These are phyloP conservation scores for Simmondsia chinensis DNA, from an alignment of 148 eudicot species.

Conservation along the genomic window DNA sequence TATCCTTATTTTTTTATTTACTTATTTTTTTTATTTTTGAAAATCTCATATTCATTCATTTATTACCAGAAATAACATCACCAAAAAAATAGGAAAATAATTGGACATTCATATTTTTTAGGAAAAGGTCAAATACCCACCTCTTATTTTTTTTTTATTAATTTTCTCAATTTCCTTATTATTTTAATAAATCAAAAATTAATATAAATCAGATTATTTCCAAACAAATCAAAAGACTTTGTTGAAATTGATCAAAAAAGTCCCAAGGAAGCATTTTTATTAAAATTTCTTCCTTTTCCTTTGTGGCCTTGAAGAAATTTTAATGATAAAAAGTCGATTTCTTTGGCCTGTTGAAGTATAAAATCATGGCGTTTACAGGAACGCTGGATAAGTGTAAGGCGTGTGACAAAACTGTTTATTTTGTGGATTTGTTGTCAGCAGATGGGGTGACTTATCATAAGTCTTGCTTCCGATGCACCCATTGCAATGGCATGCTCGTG, in stretches of 20 bases:
- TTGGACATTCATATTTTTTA: background rate
- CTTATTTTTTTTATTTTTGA: too few relatives aligned
- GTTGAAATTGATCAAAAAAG: conserved; percentile 16
- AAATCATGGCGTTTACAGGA: conserved; percentile 79
- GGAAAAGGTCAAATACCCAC: too few relatives aligned
- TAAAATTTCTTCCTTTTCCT: background rate
- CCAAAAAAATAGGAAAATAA: background rate
- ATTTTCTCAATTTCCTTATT: background rate
- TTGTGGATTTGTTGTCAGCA: conserved; percentile 78
- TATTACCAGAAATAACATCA: too few relatives aligned
- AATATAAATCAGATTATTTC: too few relatives aligned
- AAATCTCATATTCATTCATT: too few relatives aligned
- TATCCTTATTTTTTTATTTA: too few relatives aligned
- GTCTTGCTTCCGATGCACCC: conserved; percentile 89
- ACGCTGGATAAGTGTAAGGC: conserved; percentile 97
- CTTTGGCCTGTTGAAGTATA: background rate
- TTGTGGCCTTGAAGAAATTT: background rate
- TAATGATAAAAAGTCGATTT: conserved; percentile 7
- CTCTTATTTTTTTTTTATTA: background rate
- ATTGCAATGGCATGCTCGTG: conserved; percentile 95
- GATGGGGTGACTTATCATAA: conserved; percentile 87
- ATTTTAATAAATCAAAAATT: background rate
- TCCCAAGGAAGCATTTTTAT: too few relatives aligned
- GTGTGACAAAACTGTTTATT: conserved; percentile 92
- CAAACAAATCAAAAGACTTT: too few relatives aligned